phyloP scores from a whole-genome alignment of 257 asterid species.

The Solanum sparsipilum region DNA sequence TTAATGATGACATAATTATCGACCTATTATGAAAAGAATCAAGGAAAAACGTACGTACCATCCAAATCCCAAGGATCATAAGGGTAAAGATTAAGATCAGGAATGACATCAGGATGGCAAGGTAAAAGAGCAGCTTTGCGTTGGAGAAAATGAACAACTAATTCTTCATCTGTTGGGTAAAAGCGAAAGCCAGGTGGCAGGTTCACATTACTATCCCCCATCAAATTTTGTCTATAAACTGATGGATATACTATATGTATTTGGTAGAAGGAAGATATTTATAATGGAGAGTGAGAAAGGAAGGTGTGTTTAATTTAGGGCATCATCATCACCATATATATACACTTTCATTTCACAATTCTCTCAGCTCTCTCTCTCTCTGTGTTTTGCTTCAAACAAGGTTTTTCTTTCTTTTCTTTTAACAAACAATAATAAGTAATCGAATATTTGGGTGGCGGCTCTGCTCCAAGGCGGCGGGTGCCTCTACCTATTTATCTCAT shows the following conservation, averaged over 20 bases:
- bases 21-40: neutral
- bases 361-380: neutral
- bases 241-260: neutral
- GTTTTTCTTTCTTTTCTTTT: neutral
- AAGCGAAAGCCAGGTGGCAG: constrained; percentile 94
- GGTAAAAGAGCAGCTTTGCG: constrained; percentile 79
- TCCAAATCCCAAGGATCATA: constrained; percentile 93
- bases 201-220: constrained; percentile 59
- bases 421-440: neutral
- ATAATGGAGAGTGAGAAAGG: constrained; percentile 21
- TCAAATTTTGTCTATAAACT: neutral
- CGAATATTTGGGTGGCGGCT: neutral
- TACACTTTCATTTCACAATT: neutral
- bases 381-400: neutral
- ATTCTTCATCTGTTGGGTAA: constrained; percentile 85
- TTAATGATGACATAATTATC: neutral
- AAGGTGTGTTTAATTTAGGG: constrained; percentile 20
- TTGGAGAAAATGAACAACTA: constrained; percentile 91
- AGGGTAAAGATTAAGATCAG: constrained; percentile 87
- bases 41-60: constrained; percentile 39
- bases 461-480: constrained; percentile 7
- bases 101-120: constrained; percentile 87
- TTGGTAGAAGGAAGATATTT: constrained; percentile 20
- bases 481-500: neutral
- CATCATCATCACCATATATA: constrained; percentile 13